Conservation (phyloP, 306 rosid genomes). For the Casuarina cunninghamiana region DNA sequence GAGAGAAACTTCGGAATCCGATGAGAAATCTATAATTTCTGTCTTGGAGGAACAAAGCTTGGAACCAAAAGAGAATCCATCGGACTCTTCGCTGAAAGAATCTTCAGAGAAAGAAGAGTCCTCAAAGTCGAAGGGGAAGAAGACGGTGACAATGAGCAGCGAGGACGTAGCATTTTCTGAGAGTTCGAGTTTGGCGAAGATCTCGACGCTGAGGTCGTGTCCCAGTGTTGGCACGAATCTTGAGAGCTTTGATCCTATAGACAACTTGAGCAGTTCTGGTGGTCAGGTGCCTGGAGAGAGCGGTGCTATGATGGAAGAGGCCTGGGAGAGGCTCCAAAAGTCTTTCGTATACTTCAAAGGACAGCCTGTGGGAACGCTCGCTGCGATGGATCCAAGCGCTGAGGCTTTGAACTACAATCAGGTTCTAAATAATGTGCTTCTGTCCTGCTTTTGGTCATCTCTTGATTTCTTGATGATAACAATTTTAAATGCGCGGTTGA, state of each 20-base stretch:
- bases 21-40: background rate
- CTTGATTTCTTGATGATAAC: no score
- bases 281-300: conserved; percentile 1
- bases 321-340: conserved; percentile 29
- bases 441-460: no score
- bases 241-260: background rate
- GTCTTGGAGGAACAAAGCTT: background rate
- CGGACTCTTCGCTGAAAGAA: background rate
- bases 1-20: background rate
- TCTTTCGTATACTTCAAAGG: conserved; percentile 17
- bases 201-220: conserved; percentile 6
- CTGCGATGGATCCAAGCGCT: conserved; percentile 30
- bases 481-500: no score
- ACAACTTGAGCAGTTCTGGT: background rate
- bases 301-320: conserved; percentile 28
- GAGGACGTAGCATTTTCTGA: background rate
- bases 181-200: background rate
- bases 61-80: background rate
- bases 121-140: background rate
- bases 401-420: conserved; percentile 33
- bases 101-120: background rate
- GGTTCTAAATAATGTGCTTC: background rate
- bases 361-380: conserved; percentile 33
- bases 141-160: background rate
- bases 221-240: conserved; percentile 17